phyloP scores from a whole-genome alignment of 306 rosid species.

The Castanopsis chinensis region DNA sequence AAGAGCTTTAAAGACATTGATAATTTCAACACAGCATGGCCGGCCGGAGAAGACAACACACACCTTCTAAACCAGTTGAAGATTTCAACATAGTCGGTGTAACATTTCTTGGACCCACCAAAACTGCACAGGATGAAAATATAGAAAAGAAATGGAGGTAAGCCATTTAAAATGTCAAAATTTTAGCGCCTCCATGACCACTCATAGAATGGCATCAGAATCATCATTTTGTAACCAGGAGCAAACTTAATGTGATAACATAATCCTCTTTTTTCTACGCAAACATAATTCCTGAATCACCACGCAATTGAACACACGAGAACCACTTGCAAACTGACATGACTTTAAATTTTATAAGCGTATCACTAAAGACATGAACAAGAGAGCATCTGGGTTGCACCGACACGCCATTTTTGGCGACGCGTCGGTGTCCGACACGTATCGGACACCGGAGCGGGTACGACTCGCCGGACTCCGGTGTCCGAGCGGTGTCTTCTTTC shows the following conservation, averaged over 20 bases:
- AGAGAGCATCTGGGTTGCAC: too few species aligned
- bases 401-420: too few species aligned
- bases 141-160: conserved; percentile 15
- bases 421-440: too few species aligned
- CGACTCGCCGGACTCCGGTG: too few species aligned
- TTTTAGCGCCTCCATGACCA: neutral
- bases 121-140: conserved; percentile 45
- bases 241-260: conserved; percentile 5
- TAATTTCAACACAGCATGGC: conserved; percentile 3
- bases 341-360: neutral
- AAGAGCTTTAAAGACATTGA: conserved; percentile 1
- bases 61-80: conserved; percentile 94
- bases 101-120: conserved; percentile 79
- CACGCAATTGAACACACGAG: neutral
- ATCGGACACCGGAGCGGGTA: too few species aligned
- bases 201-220: neutral
- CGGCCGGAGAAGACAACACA: neutral
- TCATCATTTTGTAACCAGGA: conserved; percentile 9
- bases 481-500: too few species aligned
- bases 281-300: neutral
- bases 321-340: neutral
- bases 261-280: neutral
- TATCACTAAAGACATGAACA: neutral
- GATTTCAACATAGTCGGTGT: conserved; percentile 75
- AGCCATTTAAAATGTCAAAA: neutral